Evolutionary conservation across 768 basidiomycete genomes (phyloP).

Genomic region (Suillus discolor): DNA sequence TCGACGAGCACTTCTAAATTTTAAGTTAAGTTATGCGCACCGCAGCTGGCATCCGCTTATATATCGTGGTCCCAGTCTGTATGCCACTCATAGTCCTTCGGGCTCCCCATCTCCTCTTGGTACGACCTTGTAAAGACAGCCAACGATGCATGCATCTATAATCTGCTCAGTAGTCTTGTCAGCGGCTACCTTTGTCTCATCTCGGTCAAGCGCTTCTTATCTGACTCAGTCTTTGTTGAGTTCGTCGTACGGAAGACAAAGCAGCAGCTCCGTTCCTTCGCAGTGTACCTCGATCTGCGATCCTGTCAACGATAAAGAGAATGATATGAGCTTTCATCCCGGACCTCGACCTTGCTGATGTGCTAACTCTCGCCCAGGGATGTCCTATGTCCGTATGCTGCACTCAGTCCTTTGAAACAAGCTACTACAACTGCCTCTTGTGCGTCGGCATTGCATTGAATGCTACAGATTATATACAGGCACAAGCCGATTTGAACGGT

Average conservation of each 20-base stretch:
- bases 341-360: conserved; percentile 9
- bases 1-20: no score
- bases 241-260: conserved; percentile 19
- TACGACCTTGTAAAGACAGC: background rate
- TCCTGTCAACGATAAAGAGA: conserved; percentile 25
- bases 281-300: conserved; percentile 27
- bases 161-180: conserved; percentile 8
- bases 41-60: no score
- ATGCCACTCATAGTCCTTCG: no score
- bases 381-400: conserved; percentile 41
- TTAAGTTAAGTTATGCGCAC: no score
- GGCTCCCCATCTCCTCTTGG: no score
- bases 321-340: conserved; percentile 18
- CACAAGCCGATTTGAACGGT: conserved; percentile 40
- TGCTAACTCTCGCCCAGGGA: conserved; percentile 20
- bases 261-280: conserved; percentile 19
- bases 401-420: conserved; percentile 37
- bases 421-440: conserved; percentile 44
- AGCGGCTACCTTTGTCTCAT: conserved; percentile 9
- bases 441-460: conserved; percentile 38
- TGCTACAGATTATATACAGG: conserved; percentile 27
- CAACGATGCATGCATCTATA: conserved; percentile 20
- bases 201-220: conserved; percentile 10
- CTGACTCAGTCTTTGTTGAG: conserved; percentile 12
- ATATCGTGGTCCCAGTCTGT: no score